Percentiles rank a stretch among this genome's conserved stretches.
phyloP scores from a whole-genome alignment of 2,329 filamentous ascomycete genomes.

The Fusarium paranaense region DNA sequence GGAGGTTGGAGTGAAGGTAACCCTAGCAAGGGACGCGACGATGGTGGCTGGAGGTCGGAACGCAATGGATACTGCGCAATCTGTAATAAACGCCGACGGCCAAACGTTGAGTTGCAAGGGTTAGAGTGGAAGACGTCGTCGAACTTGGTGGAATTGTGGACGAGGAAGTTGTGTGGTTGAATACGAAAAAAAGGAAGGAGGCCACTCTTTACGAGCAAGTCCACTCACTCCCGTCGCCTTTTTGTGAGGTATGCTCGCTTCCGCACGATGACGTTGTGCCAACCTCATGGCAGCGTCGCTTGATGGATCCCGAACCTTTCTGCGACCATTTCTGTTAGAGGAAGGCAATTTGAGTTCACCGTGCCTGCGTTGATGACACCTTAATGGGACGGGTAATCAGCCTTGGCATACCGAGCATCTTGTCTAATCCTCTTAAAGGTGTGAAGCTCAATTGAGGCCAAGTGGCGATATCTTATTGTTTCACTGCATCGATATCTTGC shows the following conservation, averaged over 20 bases:
- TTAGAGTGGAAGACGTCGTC: background rate
- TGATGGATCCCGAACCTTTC: background rate
- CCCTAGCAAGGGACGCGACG: slow-evolving; percentile 15
- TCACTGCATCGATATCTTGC: background rate
- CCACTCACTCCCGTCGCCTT: background rate
- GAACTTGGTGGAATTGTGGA: background rate
- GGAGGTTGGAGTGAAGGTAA: slow-evolving; percentile 31
- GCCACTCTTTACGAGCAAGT: background rate
- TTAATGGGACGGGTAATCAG: background rate
- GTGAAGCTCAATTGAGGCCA: background rate
- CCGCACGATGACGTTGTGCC: background rate
- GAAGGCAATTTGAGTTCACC: background rate
- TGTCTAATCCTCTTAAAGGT: background rate
- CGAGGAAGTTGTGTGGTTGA: background rate
- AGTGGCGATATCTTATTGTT: background rate
- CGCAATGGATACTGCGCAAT: background rate
- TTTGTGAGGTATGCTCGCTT: background rate
- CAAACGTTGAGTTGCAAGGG: background rate
- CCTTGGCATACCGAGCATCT: background rate
- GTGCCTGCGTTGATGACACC: background rate
- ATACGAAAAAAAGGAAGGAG: background rate
- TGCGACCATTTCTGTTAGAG: background rate
- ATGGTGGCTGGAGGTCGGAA: slow-evolving; percentile 33
- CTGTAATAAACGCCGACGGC: background rate
- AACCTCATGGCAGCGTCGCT: background rate